Base-by-base conservation (phyloP, 768 basidiomycete genomes). In the Boletus vinaceobasis region DNA sequence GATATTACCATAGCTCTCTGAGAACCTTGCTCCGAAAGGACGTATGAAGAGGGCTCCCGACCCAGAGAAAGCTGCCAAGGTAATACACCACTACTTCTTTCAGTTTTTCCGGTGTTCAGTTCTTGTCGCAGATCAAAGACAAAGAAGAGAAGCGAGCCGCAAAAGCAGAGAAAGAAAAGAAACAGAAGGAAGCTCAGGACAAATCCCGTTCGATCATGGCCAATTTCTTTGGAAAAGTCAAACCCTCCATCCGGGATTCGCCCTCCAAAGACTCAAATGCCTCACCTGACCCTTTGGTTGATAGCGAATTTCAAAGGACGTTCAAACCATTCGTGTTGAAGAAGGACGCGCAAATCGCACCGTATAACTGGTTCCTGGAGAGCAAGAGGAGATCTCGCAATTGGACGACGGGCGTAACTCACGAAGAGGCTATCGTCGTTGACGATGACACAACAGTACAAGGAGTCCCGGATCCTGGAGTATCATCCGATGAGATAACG, bases 251-350 rank as follows among this genome's bases (percentile, higher is more conserved):
- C 59, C 50, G 56, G 53, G 43, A 63, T 62, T 62, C 58, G 50
- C 39, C 63, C 58, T 38, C 59, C 21, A 68, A 69, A 43, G 62
- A 63, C 14, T 61, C 66, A 1, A 62, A 64, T 35, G 65, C 71
- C 9, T 52, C 67, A 42, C 67, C 57, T 17, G 54, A 55, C 14
- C 54, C 82, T 43, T 76, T 75, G 7, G 66, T 64, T 31, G 74
- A 76, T 29, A 80, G 81, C 15, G 88, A 93, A 43, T 96, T 91
- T 61, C 79, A 86, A 50, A 81, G 74, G 61, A 76, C 77, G 1
- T 97, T 97, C 75, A 86, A 82, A 61, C 86, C 91, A 1, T 96
- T 93, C 67, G 76, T 82, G 5, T 60, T 89, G 55, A 91, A 88
- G 75, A 92, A 88, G 64, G 89, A 83, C 56, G 80, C 82, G 6